phyloP scores from a whole-genome alignment of 805 yeast genomes.

The Sporopachydermia quercuum region DNA sequence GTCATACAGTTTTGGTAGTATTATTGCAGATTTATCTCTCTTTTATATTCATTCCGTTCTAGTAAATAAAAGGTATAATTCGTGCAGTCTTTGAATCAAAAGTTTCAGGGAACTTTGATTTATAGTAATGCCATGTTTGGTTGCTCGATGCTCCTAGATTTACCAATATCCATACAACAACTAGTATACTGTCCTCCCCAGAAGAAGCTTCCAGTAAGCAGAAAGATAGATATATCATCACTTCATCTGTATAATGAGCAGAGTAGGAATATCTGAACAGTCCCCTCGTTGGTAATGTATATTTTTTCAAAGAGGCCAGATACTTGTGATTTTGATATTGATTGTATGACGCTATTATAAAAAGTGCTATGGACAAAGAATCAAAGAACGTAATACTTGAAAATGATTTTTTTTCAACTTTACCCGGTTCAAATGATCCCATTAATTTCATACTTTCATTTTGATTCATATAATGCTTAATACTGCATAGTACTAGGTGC shows the following conservation, averaged over 20 bases:
- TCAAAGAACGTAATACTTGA: not conserved
- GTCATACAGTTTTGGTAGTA: no score
- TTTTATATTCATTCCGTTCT: no score
- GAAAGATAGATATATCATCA: constrained; percentile 28
- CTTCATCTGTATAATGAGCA: constrained; percentile 53
- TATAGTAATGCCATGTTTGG: constrained; percentile 31
- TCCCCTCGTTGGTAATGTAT: constrained; percentile 32
- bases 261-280: constrained; percentile 30
- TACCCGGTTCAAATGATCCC: no score
- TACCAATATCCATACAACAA: constrained; percentile 17
- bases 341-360: constrained; percentile 23
- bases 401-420: not conserved
- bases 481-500: not conserved
- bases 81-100: constrained; percentile 6
- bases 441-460: not conserved
- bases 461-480: constrained; percentile 2
- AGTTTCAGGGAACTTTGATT: constrained; percentile 9
- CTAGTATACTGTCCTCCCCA: not conserved
- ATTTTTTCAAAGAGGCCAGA: constrained; percentile 36
- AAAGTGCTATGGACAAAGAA: constrained; percentile 14
- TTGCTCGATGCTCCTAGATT: constrained; percentile 37
- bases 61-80: constrained; percentile 9
- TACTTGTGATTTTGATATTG: constrained; percentile 35
- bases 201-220: not conserved
- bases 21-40: no score